Evolutionary conservation across 148 eudicot genomes (phyloP).

Genomic region (Beta vulgaris): DNA sequence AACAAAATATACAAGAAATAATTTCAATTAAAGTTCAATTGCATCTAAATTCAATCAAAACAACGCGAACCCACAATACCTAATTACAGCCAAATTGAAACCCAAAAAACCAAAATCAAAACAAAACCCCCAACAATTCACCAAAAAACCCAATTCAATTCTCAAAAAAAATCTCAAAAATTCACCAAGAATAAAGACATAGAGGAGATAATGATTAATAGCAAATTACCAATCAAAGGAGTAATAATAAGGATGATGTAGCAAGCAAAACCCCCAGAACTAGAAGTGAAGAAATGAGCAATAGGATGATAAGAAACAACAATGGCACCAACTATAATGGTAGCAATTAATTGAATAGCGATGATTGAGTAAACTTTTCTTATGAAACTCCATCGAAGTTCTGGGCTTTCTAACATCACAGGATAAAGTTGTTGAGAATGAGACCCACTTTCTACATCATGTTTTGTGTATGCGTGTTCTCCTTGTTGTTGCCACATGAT

Average conservation of each 20-base stretch:
- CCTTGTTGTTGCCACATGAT: slow-evolving; percentile 54
- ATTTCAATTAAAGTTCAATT: neutral
- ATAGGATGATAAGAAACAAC: slow-evolving; percentile 62
- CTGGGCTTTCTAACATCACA: slow-evolving; percentile 54
- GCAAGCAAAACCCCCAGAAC: slow-evolving; percentile 58
- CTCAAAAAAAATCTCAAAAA: neutral
- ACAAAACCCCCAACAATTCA: neutral
- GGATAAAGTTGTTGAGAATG: slow-evolving; percentile 52
- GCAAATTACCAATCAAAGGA: slow-evolving; percentile 58
- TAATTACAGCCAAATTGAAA: neutral
- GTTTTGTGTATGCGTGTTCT: slow-evolving; percentile 43
- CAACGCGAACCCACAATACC: neutral
- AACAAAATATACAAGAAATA: too few relatives aligned
- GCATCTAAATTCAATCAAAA: neutral
- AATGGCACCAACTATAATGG: slow-evolving; percentile 66
- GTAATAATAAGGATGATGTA: slow-evolving; percentile 62
- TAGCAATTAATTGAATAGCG: slow-evolving; percentile 64
- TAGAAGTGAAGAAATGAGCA: slow-evolving; percentile 49
- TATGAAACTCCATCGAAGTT: slow-evolving; percentile 79
- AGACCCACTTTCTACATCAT: slow-evolving; percentile 61
- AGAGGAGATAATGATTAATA: neutral
- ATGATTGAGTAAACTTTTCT: slow-evolving; percentile 75
- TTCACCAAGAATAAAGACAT: neutral
- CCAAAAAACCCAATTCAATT: slow-evolving; percentile 5
- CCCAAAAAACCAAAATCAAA: neutral